These are phyloP conservation scores for Nakazawaea wickerhamii DNA, from an alignment of 805 yeast species.

Conservation along the genomic window DNA sequence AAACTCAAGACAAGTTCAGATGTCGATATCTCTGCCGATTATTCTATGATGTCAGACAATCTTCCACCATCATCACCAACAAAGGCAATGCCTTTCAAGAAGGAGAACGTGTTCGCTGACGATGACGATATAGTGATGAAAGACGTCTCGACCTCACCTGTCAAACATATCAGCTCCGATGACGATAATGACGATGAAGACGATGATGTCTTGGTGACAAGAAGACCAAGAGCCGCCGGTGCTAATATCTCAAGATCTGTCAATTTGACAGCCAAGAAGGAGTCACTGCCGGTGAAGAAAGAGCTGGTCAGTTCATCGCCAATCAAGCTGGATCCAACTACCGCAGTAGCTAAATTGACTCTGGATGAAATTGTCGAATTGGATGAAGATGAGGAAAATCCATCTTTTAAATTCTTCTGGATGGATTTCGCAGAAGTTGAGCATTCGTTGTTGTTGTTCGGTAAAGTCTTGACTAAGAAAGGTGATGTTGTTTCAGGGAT, in stretches of 20 bases:
- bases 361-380: slow-evolving; percentile 22
- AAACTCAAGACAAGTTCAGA: slow-evolving; percentile 20
- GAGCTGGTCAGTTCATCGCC: slow-evolving; percentile 20
- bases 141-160: slow-evolving; percentile 11
- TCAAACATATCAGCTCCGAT: slow-evolving; percentile 10
- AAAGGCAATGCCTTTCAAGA: background rate
- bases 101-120: background rate
- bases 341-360: slow-evolving; percentile 16
- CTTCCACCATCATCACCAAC: slow-evolving; percentile 11
- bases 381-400: slow-evolving; percentile 35
- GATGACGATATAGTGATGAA: slow-evolving; percentile 4
- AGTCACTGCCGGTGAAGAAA: background rate
- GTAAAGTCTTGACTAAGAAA: slow-evolving; percentile 62
- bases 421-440: slow-evolving; percentile 80
- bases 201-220: slow-evolving; percentile 51
- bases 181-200: slow-evolving; percentile 44
- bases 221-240: slow-evolving; percentile 44
- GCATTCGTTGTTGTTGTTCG: slow-evolving; percentile 65
- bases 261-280: slow-evolving; percentile 32
- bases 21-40: slow-evolving; percentile 15
- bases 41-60: slow-evolving; percentile 11
- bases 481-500: slow-evolving; percentile 64
- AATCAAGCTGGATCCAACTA: slow-evolving; percentile 1
- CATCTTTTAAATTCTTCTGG: slow-evolving; percentile 76
- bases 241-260: slow-evolving; percentile 35